Evolutionary conservation across 1,284 basidiomycete genomes (phyloP).

Genomic region (Coniferiporia weirii): DNA sequence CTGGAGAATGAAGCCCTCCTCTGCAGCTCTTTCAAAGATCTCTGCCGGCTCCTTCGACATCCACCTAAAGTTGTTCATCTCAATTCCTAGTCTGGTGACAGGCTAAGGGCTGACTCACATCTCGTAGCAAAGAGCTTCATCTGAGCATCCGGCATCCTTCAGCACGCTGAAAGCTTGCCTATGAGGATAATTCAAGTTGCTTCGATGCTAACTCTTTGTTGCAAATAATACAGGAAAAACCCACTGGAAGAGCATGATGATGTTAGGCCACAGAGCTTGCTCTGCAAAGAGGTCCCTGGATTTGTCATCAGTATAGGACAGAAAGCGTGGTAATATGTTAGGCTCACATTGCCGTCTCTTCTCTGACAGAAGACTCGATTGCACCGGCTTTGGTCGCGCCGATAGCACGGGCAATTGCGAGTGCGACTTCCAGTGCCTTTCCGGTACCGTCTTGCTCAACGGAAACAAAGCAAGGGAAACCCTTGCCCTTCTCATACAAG

Average conservation of each 20-base stretch:
- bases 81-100: neutral
- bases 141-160: slow-evolving; percentile 61
- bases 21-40: slow-evolving; percentile 62
- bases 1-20: slow-evolving; percentile 59
- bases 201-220: neutral
- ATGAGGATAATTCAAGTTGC: neutral
- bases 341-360: slow-evolving; percentile 52
- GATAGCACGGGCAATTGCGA: slow-evolving; percentile 53
- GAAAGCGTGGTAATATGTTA: too few relatives aligned
- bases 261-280: slow-evolving; percentile 63
- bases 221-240: slow-evolving; percentile 2
- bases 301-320: neutral
- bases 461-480: slow-evolving; percentile 62
- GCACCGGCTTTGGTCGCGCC: slow-evolving; percentile 64
- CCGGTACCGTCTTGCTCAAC: slow-evolving; percentile 59
- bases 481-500: slow-evolving; percentile 53
- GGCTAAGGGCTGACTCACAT: slow-evolving; percentile 36
- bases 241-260: slow-evolving; percentile 58
- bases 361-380: slow-evolving; percentile 56
- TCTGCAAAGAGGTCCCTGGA: slow-evolving; percentile 53
- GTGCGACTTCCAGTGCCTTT: slow-evolving; percentile 39
- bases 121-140: slow-evolving; percentile 63
- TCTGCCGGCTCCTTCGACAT: slow-evolving; percentile 72
- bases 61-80: slow-evolving; percentile 42
- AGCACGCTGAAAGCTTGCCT: slow-evolving; percentile 58